phyloP scores from a whole-genome alignment of 768 basidiomycete genomes.

The Boletus rex-veris region DNA sequence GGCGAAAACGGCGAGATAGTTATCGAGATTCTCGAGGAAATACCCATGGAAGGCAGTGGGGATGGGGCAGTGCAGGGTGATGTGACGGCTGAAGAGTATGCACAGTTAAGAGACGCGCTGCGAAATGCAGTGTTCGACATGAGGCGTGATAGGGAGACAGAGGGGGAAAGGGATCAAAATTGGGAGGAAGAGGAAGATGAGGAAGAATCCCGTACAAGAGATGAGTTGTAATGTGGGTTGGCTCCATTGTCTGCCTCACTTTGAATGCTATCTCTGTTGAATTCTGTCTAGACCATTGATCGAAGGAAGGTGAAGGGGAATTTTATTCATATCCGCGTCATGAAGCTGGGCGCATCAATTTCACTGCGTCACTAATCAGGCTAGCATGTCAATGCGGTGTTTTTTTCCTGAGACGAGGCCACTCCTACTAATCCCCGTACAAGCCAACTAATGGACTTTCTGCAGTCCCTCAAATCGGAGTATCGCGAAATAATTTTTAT shows the following conservation, averaged over 20 bases:
- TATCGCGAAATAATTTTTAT: constrained; percentile 9
- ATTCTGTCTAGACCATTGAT: constrained; percentile 6
- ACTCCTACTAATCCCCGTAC: constrained; percentile 21
- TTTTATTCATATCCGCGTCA: constrained; percentile 26
- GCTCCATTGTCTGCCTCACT: constrained; percentile 13
- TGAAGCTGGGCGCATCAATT: constrained; percentile 19
- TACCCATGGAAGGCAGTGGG: constrained; percentile 33
- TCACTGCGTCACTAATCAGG: constrained; percentile 1
- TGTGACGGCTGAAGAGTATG: constrained; percentile 37
- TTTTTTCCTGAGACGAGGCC: constrained; percentile 3
- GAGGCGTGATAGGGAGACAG: constrained; percentile 32
- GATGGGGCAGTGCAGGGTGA: constrained; percentile 24
- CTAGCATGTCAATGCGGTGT: constrained; percentile 8
- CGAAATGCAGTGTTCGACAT: constrained; percentile 53
- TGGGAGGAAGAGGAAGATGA: constrained; percentile 32
- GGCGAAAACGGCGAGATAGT: constrained; percentile 40
- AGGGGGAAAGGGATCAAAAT: constrained; percentile 17
- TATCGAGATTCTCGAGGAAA: constrained; percentile 45
- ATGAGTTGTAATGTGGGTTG: constrained; percentile 32
- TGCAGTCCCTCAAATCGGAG: constrained; percentile 1
- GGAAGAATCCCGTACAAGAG: constrained; percentile 30
- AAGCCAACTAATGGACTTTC: constrained; percentile 5
- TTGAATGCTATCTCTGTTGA: constrained; percentile 14
- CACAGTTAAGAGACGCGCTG: constrained; percentile 47
- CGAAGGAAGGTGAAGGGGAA: constrained; percentile 2